Evolutionary conservation across 2,329 filamentous ascomycete genomes (phyloP).

Genomic region (Trichoderma polysporum): DNA sequence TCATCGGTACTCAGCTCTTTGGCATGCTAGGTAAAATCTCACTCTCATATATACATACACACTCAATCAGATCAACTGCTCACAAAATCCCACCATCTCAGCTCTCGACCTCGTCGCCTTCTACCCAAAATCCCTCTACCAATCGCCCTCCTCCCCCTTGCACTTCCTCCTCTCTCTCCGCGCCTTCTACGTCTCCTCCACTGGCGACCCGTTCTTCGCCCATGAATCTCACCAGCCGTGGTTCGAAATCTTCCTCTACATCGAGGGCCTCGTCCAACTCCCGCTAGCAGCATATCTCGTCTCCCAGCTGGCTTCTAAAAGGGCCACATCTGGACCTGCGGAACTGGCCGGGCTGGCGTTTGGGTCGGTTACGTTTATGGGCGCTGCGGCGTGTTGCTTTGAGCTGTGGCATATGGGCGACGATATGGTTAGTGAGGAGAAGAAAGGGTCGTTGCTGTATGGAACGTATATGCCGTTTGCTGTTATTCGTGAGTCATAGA

Average conservation of each 20-base stretch:
- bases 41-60: neutral
- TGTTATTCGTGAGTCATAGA: conserved; percentile 49
- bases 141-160: conserved; percentile 43
- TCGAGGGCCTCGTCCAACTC: conserved; percentile 52
- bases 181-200: conserved; percentile 46
- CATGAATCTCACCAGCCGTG: conserved; percentile 42
- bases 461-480: conserved; percentile 54
- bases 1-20: conserved; percentile 36
- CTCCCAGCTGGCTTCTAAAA: conserved; percentile 37
- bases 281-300: conserved; percentile 52
- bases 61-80: neutral
- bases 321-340: conserved; percentile 37
- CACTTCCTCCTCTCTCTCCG: conserved; percentile 49
- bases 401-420: conserved; percentile 52
- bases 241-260: conserved; percentile 51
- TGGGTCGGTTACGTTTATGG: conserved; percentile 51
- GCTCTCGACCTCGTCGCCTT: conserved; percentile 55
- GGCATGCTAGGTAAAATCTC: conserved; percentile 38
- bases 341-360: conserved; percentile 55
- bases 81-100: conserved; percentile 30
- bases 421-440: conserved; percentile 41
- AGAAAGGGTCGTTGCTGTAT: conserved; percentile 48
- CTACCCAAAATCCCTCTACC: conserved; percentile 50
- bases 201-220: conserved; percentile 55
- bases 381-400: conserved; percentile 51